These are phyloP conservation scores for Colletotrichum abscissum DNA, from an alignment of 2,329 filamentous ascomycete genomes.

Conservation along the genomic window DNA sequence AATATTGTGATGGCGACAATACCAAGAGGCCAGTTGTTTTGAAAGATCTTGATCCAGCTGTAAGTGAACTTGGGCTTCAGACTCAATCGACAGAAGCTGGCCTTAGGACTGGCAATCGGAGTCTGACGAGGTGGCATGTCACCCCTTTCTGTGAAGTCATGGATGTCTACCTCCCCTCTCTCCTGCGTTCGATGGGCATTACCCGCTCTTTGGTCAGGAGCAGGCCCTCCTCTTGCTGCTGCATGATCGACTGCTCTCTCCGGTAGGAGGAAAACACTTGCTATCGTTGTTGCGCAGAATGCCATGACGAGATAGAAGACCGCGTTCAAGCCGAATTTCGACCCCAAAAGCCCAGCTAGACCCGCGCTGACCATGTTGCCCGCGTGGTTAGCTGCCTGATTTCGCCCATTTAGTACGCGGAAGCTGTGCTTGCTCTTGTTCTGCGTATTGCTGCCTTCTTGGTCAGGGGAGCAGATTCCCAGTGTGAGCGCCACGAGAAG, in stretches of 20 bases:
- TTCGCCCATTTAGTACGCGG: constrained; percentile 15
- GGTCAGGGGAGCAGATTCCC: constrained; percentile 14
- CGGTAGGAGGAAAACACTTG: constrained; percentile 7
- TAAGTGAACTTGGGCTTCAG: not conserved
- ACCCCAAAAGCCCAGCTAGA: constrained; percentile 6
- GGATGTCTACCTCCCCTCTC: not conserved
- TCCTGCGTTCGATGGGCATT: not conserved
- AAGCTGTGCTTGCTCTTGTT: constrained; percentile 14
- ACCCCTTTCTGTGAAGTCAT: not conserved
- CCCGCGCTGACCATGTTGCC: constrained; percentile 31
- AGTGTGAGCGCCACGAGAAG: constrained; percentile 25
- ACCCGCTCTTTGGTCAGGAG: not conserved
- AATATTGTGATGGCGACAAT: constrained; percentile 17
- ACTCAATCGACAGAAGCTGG: not conserved
- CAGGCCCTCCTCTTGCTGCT: not conserved
- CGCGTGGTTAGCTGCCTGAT: constrained; percentile 23
- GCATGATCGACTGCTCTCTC: constrained; percentile 14
- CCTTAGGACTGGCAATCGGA: not conserved
- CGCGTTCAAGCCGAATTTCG: constrained; percentile 11
- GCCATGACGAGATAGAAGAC: constrained; percentile 29
- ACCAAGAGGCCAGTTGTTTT: constrained; percentile 8
- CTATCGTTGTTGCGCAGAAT: constrained; percentile 10
- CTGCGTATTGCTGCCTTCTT: not conserved
- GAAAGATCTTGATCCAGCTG: not conserved
- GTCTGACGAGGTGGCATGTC: not conserved